Conservation (phyloP, 2,329 filamentous ascomycete genomes). For the Mollisia scopiformis region DNA sequence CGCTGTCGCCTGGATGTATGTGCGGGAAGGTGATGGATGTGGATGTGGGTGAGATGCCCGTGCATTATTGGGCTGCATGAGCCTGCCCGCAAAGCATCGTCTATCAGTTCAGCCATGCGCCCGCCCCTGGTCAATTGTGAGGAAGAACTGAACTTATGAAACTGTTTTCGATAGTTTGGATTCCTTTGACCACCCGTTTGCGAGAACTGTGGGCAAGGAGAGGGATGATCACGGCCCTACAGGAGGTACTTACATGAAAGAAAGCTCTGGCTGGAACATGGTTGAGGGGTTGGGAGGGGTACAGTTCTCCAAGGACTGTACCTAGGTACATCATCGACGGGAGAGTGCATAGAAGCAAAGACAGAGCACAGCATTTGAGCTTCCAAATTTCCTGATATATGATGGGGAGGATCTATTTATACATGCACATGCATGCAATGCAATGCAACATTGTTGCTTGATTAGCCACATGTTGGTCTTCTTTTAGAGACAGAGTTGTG, state of each 20-base stretch:
- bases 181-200: background rate
- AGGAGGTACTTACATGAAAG: background rate
- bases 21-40: too few relatives aligned
- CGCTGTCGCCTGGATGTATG: conserved; percentile 18
- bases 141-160: too few relatives aligned
- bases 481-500: background rate
- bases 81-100: conserved; percentile 1
- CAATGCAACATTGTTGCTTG: background rate
- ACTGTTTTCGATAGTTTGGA: background rate
- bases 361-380: background rate
- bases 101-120: conserved; percentile 9
- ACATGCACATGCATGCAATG: background rate
- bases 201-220: background rate
- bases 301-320: background rate
- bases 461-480: background rate
- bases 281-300: background rate
- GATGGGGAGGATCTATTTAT: background rate
- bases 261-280: background rate
- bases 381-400: background rate
- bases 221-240: background rate
- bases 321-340: background rate
- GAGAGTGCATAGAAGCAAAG: background rate
- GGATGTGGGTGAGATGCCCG: background rate
- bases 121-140: background rate
- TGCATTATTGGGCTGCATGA: conserved; percentile 6